These are phyloP conservation scores for Epicoccum sorghinum DNA, from an alignment of 2,329 filamentous ascomycete species.

Conservation along the genomic window DNA sequence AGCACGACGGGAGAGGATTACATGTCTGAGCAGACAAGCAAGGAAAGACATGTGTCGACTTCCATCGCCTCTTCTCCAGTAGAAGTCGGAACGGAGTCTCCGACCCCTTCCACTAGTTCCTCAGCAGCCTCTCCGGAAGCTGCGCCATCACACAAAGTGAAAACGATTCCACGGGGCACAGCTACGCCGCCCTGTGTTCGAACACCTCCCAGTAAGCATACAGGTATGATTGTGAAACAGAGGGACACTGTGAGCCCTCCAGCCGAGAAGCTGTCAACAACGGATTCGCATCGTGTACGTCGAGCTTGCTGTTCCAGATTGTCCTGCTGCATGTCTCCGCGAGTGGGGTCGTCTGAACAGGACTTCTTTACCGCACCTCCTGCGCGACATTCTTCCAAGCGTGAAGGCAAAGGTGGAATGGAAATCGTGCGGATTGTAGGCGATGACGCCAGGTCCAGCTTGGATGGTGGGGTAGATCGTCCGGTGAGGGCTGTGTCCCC, in stretches of 20 bases:
- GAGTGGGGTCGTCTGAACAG: conserved; percentile 8
- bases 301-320: background rate
- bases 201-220: background rate
- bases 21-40: background rate
- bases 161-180: too few relatives aligned
- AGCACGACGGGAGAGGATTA: background rate
- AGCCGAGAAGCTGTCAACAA: background rate
- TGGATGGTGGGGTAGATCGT: too few relatives aligned
- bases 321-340: conserved; percentile 6
- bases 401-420: background rate
- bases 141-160: too few relatives aligned
- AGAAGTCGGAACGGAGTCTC: too few relatives aligned
- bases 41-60: background rate
- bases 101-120: too few relatives aligned
- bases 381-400: conserved; percentile 2
- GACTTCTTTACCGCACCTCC: conserved; percentile 26
- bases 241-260: background rate
- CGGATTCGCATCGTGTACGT: background rate
- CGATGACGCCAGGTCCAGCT: too few relatives aligned
- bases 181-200: background rate
- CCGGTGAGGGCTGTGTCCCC: background rate
- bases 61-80: too few relatives aligned
- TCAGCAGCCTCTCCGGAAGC: too few relatives aligned
- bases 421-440: background rate
- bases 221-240: background rate